Evolutionary conservation across 208 protist genomes (phyloP), one percentile per base, ranked within the genome.

Genomic region (Herpetomonas muscarum): DNA sequence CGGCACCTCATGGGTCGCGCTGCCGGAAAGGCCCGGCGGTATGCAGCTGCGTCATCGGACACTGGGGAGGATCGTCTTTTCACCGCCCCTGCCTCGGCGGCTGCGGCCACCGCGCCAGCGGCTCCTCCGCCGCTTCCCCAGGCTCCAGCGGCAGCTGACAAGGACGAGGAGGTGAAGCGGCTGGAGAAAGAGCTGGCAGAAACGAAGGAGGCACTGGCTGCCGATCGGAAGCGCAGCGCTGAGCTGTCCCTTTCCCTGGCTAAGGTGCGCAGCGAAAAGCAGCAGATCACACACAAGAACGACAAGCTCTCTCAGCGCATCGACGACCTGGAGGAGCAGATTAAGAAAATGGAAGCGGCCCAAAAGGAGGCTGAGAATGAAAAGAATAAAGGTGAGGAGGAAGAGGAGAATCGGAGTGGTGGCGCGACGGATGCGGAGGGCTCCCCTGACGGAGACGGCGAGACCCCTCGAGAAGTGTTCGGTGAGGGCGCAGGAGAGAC

Each of bases 201-300:
- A 52, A 62, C 72, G 29, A 87, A 85, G 58, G 83, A 89, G 52
- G 72, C 79, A 29, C 57, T 93, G 22, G 67, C 70, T 26, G 82
- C 57, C 31, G 81, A 90, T 55, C 77, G 81, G 19, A 86, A 79
- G 61, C 68, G 76, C 31, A 74, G 65, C 31, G 79, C 83, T 17
- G 81, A 91, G 31, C 34, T 90, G 24, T 73, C 81, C 25, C 55
- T 91, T 32, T 73, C 51, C 52, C 54, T 70, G 17, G 78, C 79
- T 1, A 87, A 90, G 67, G 45, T 85, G 4, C 70, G 76, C 3
- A 71, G 64, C 0, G 76, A 90, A 55, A 64, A 84, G 59, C 59
- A 75, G 54, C 63, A 78, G 47, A 50, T 87, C 13, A 69, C 56
- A 6, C 66, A 66, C 52, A 61, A 55, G 24, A 90, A 87, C 55